A percentile compares a stretch with the other conserved stretches of the same genome.
These are phyloP conservation scores for Schoenoplectus triqueter DNA, from an alignment of 202 grass and related monocot species.

Conservation along the genomic window DNA sequence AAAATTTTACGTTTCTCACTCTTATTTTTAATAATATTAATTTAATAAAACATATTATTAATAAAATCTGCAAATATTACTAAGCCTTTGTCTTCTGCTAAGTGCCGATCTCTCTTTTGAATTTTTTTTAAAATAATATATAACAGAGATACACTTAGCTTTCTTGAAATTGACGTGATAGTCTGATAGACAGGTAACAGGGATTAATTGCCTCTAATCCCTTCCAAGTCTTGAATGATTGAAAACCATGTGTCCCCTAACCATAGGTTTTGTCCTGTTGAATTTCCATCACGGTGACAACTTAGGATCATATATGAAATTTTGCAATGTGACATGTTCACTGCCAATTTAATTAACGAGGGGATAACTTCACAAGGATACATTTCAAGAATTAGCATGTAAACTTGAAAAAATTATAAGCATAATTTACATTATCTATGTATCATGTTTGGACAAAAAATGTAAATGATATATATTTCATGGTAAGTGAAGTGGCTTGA, in stretches of 20 bases:
- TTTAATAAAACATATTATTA: too few relatives aligned
- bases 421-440: background rate
- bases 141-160: constrained; percentile 14
- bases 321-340: background rate
- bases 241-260: constrained; percentile 33
- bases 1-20: too few relatives aligned
- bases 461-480: too few relatives aligned
- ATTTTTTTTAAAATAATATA: too few relatives aligned
- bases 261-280: constrained; percentile 12
- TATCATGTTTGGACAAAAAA: background rate
- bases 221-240: constrained; percentile 29
- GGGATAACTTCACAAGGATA: background rate
- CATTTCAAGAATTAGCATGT: background rate
- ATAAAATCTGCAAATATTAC: too few relatives aligned
- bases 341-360: too few relatives aligned
- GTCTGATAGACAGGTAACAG: background rate
- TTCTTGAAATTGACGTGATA: constrained; percentile 27
- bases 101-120: too few relatives aligned
- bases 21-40: too few relatives aligned
- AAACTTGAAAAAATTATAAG: too few relatives aligned
- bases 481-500: too few relatives aligned
- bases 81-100: too few relatives aligned
- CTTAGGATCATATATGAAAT: background rate
- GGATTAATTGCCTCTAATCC: constrained; percentile 18
- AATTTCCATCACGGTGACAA: background rate